These are phyloP conservation scores for Ascocoryne sarcoides DNA, from an alignment of 2,329 filamentous ascomycete species.

Conservation along the genomic window DNA sequence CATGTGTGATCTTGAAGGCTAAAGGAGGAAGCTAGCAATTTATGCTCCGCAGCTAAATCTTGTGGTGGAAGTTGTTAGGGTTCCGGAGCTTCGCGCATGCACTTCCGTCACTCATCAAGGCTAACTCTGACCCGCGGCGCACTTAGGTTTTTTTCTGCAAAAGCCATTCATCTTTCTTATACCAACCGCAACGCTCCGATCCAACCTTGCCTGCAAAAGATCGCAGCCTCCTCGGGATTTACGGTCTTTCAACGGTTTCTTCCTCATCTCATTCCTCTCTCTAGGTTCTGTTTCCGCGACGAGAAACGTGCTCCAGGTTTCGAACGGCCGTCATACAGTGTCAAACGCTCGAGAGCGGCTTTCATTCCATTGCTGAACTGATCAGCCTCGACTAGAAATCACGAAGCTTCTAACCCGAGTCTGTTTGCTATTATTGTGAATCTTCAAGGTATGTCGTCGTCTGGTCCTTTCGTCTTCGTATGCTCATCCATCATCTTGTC, in stretches of 20 bases:
- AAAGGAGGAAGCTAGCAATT: not conserved
- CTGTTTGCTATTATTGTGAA: conserved; percentile 9
- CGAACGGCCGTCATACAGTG: conserved; percentile 11
- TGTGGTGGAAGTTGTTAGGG: no score
- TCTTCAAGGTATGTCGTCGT: conserved; percentile 11
- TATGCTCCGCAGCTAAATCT: no score
- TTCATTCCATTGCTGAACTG: conserved; percentile 12
- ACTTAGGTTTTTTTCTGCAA: not conserved
- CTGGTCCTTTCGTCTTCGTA: conserved; percentile 7
- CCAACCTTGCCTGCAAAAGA: not conserved
- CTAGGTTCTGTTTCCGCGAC: conserved; percentile 7
- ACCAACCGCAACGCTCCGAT: not conserved
- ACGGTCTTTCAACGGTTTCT: not conserved
- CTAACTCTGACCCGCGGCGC: no score
- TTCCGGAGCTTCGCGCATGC: no score
- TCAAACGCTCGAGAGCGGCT: conserved; percentile 12
- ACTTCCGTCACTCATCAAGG: no score
- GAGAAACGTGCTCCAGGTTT: conserved; percentile 16
- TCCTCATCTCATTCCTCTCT: not conserved
- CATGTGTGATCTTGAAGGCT: not conserved
- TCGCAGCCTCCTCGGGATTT: not conserved
- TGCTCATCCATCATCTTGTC: conserved; percentile 6
- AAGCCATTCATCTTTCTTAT: not conserved
- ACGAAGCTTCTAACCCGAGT: conserved; percentile 8
- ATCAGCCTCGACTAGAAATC: conserved; percentile 7